Base-by-base conservation (phyloP, 164 flowering plant species). In the Tetrastigma voinierianum region DNA sequence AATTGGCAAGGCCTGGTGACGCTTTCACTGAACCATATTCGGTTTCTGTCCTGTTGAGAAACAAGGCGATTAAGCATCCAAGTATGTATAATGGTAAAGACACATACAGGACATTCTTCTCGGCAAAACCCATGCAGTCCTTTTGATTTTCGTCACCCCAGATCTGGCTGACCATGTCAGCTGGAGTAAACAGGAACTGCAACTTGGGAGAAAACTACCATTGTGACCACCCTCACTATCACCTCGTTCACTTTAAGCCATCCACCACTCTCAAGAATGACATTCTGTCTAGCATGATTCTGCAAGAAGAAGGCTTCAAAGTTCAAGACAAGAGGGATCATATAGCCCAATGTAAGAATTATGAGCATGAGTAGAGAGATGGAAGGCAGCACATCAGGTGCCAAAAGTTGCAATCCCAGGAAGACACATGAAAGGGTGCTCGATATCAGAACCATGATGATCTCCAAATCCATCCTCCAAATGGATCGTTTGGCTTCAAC, bases 381-480 rank as follows among this genome's bases (percentile, higher is more conserved):
- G 49, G 61, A 76, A 5, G 86, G 76, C 63, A 81, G 72, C 25
- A 73, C 77, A 57, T 80, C 75, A 10, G 81, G 82, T 23, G n/a
- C n/a, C n/a, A 32, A 32, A 7, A 32, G 40, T 32, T 32, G 40
- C 40, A 32, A 32, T 32, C 62, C 83, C n/a, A 77, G 60, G 58
- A 80, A 83, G 49, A 86, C 57, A 51, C 87, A 86, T 13, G 69
- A 64, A 21, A 83, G 70, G 4, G 87, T 82, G 68, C 76, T 78
- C 16, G 87, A 73, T 52, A 82, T 72, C 67, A 86, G 72, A 54
- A 78, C 82, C 83, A 82, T 76, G 17, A 61, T 61, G 55, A 79
- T 76, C 78, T 86, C 90, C 32, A 82, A 64, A 67, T 83, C 87
- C 84, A 82, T 75, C 67, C 84, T 75, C 80, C 77, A 74, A 21